Evolutionary conservation across 2,329 filamentous ascomycete species (phyloP).

Genomic region (Parastagonospora avenae): DNA sequence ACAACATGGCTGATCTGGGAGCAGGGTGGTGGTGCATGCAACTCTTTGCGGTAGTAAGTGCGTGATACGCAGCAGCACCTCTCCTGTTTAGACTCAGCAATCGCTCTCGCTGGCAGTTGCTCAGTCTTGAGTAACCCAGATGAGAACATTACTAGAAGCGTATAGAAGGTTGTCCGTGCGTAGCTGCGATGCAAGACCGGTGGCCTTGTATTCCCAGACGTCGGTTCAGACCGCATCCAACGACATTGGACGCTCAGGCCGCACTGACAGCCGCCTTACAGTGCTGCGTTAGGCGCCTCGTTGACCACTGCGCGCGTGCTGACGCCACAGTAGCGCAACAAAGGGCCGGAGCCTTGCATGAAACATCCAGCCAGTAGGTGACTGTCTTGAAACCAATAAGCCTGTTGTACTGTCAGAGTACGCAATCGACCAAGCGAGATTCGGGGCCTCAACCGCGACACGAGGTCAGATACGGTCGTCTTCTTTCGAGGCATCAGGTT

Average conservation of each 20-base stretch:
- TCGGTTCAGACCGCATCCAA: conserved; percentile 4
- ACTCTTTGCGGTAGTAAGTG: conserved; percentile 17
- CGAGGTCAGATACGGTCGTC: conserved; percentile 1
- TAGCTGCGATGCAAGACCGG: not conserved
- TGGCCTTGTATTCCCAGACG: conserved; percentile 4
- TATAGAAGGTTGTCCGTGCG: not conserved
- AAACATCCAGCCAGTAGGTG: not conserved
- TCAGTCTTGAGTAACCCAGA: not conserved
- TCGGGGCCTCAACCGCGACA: conserved; percentile 1
- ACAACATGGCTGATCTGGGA: conserved; percentile 1
- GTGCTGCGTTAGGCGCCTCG: conserved; percentile 6
- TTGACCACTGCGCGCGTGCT: conserved; percentile 11
- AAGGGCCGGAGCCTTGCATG: conserved; percentile 4
- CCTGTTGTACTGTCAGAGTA: not conserved
- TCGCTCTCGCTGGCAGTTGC: not conserved
- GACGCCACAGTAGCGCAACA: conserved; percentile 24
- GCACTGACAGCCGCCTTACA: conserved; percentile 21
- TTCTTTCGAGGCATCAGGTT: not conserved
- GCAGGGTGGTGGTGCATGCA: conserved; percentile 12
- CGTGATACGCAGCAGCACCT: conserved; percentile 8
- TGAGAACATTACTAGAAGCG: not conserved
- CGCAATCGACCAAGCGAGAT: conserved; percentile 1
- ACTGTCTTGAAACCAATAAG: too few relatives aligned
- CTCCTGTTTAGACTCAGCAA: not conserved
- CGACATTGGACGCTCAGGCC: conserved; percentile 1